These are phyloP conservation scores for Ceratorhiza oryzae-sativae DNA, from an alignment of 1,284 basidiomycete species.

Conservation along the genomic window DNA sequence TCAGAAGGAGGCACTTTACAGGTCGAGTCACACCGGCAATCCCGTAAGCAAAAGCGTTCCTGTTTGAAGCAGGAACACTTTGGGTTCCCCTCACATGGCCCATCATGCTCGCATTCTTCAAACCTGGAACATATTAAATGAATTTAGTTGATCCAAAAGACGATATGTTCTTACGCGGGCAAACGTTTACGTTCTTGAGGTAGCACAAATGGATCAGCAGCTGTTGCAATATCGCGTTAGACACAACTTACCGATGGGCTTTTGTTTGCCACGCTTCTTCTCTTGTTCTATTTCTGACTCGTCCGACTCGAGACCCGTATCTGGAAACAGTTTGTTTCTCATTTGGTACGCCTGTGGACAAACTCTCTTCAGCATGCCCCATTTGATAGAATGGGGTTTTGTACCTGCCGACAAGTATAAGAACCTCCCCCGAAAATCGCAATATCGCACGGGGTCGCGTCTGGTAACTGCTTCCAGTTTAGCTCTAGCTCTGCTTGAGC, in stretches of 20 bases:
- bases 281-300: background rate
- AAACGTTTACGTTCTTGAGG: background rate
- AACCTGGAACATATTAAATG: background rate
- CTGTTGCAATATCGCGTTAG: background rate
- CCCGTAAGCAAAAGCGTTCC: background rate
- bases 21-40: slow-evolving; percentile 7
- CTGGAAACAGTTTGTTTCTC: background rate
- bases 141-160: background rate
- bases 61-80: slow-evolving; percentile 3
- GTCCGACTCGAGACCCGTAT: background rate
- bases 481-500: background rate
- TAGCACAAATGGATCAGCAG: background rate
- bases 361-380: background rate
- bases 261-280: background rate
- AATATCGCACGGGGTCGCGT: slow-evolving; percentile 24
- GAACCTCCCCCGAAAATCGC: background rate
- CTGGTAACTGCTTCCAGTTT: slow-evolving; percentile 1
- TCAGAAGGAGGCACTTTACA: background rate
- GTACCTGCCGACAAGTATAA: slow-evolving; percentile 24
- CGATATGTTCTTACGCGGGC: slow-evolving; percentile 14
- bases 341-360: slow-evolving; percentile 1
- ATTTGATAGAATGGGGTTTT: background rate
- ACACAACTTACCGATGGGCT: background rate
- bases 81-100: background rate
- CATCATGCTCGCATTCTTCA: slow-evolving; percentile 27